These are phyloP conservation scores for Leccinum cinnamomeum DNA, from an alignment of 1,284 basidiomycete species.

Conservation along the genomic window DNA sequence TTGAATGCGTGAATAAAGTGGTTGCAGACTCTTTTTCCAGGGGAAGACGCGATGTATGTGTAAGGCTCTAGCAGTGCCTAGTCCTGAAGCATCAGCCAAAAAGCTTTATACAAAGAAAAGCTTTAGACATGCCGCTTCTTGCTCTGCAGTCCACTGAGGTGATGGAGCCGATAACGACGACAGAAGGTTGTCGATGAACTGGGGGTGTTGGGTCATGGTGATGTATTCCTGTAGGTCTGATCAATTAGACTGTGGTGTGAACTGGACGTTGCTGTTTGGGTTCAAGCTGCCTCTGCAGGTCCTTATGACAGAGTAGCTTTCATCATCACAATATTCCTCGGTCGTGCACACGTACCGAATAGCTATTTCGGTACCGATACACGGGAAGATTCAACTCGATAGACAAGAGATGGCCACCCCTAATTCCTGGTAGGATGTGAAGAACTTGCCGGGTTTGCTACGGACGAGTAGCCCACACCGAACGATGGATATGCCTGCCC, in stretches of 20 bases:
- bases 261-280: neutral
- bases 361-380: neutral
- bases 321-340: neutral
- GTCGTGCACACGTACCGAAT: neutral
- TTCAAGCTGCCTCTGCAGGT: neutral
- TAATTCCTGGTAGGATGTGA: neutral
- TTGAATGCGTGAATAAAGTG: conserved; percentile 95
- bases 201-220: conserved; percentile 17
- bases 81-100: neutral
- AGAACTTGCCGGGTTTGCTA: neutral
- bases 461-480: neutral
- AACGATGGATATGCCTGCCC: neutral
- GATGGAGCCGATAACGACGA: conserved; percentile 17
- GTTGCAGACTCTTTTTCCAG: conserved; percentile 91
- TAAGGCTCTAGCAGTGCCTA: conserved; percentile 83
- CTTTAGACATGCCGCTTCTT: conserved; percentile 24
- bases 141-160: conserved; percentile 9
- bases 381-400: neutral
- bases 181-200: conserved; percentile 28
- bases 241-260: neutral
- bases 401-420: neutral
- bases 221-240: neutral
- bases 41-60: conserved; percentile 82
- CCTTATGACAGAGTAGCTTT: neutral
- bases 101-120: neutral